A percentile compares a stretch with the other conserved stretches of the same genome.
These are phyloP conservation scores for Hypoxylon fuscum DNA, from an alignment of 495 filamentous ascomycete species.

Conservation along the genomic window DNA sequence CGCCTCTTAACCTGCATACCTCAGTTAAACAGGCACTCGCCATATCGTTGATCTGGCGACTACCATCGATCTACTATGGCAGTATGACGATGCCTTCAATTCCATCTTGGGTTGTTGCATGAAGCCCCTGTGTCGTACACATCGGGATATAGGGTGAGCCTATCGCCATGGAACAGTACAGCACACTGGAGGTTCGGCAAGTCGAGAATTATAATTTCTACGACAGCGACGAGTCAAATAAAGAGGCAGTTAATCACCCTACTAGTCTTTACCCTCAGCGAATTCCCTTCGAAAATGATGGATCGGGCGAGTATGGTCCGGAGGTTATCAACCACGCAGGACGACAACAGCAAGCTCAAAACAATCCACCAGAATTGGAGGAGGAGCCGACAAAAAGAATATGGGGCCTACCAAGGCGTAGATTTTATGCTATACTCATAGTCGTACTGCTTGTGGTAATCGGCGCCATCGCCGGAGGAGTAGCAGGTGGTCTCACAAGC, in stretches of 20 bases:
- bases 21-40: no score
- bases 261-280: constrained; percentile 8
- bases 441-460: constrained; percentile 7
- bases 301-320: background rate
- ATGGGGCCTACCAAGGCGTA: constrained; percentile 18
- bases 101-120: background rate
- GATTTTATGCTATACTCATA: constrained; percentile 3
- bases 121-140: background rate
- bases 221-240: constrained; percentile 5
- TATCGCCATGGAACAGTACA: constrained; percentile 12
- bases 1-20: no score
- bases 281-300: constrained; percentile 9
- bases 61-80: no score
- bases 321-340: constrained; percentile 10
- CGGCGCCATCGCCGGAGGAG: constrained; percentile 23
- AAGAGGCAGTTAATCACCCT: constrained; percentile 5
- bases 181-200: constrained; percentile 18
- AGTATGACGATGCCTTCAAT: background rate
- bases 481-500: constrained; percentile 10
- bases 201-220: background rate
- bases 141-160: background rate
- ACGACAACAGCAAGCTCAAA: background rate
- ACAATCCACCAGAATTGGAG: background rate
- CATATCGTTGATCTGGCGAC: no score
- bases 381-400: constrained; percentile 1